Conservation (phyloP, 495 filamentous ascomycete genomes). For the Daldinia vernicosa region DNA sequence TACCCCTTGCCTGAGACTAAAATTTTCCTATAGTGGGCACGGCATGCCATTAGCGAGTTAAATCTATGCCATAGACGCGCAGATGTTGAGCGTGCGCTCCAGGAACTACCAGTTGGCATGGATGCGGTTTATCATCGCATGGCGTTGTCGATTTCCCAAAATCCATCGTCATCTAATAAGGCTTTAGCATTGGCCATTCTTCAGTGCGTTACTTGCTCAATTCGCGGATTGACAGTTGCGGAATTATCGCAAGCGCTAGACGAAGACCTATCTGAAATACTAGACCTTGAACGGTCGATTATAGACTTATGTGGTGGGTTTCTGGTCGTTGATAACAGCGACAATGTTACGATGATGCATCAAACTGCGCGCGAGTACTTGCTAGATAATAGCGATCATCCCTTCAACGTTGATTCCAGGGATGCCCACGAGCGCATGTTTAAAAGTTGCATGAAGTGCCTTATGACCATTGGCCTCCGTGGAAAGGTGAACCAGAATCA, state of each 20-base stretch:
- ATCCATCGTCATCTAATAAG: slow-evolving; percentile 26
- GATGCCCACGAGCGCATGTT: slow-evolving; percentile 27
- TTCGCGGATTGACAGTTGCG: slow-evolving; percentile 43
- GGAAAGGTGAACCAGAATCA: slow-evolving; percentile 20
- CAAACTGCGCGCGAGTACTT: slow-evolving; percentile 56
- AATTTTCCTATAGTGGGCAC: slow-evolving; percentile 37
- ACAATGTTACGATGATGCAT: slow-evolving; percentile 52
- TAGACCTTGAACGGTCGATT: slow-evolving; percentile 50
- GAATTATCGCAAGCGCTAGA: slow-evolving; percentile 47
- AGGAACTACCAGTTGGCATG: slow-evolving; percentile 54
- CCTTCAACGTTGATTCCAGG: slow-evolving; percentile 18
- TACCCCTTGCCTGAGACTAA: not conserved
- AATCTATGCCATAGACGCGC: slow-evolving; percentile 43
- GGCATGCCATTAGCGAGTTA: slow-evolving; percentile 49
- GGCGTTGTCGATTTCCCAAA: slow-evolving; percentile 40
- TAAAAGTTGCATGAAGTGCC: slow-evolving; percentile 36
- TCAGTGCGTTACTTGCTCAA: slow-evolving; percentile 43
- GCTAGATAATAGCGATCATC: slow-evolving; percentile 24
- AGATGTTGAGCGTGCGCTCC: slow-evolving; percentile 43
- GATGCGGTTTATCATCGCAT: slow-evolving; percentile 53
- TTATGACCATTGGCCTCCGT: slow-evolving; percentile 34
- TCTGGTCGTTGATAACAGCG: slow-evolving; percentile 48
- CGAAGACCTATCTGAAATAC: slow-evolving; percentile 32
- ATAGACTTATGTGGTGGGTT: slow-evolving; percentile 52
- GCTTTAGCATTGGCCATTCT: slow-evolving; percentile 45